Evolutionary conservation across 352 stramenopile genomes (phyloP).

Genomic region (Phytopythium delawarense): DNA sequence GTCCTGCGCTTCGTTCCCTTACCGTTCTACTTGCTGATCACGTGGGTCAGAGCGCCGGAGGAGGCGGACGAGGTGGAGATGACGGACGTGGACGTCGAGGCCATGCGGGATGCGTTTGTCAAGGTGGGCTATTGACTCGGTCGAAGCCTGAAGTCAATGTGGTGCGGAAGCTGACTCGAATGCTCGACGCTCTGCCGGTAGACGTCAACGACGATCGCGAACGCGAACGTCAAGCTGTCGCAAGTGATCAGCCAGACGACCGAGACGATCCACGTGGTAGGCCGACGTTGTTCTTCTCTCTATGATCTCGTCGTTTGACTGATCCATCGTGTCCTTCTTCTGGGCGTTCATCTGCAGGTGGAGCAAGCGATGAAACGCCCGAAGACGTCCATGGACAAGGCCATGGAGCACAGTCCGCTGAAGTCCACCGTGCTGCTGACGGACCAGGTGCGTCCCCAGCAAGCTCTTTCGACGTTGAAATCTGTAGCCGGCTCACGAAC

Average conservation of each 20-base stretch:
- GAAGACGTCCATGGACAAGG: slow-evolving; percentile 64
- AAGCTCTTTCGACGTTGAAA: neutral
- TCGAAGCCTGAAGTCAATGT: too few species aligned
- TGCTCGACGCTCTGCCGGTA: slow-evolving; percentile 12
- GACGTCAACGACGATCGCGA: slow-evolving; percentile 55
- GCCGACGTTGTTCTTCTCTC: neutral
- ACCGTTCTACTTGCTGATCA: neutral
- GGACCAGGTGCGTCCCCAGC: slow-evolving; percentile 21
- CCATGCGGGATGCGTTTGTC: slow-evolving; percentile 46
- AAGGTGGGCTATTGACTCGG: slow-evolving; percentile 24
- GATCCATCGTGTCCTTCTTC: neutral
- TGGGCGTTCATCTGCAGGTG: slow-evolving; percentile 26
- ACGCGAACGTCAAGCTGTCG: slow-evolving; percentile 45
- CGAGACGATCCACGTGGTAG: slow-evolving; percentile 68
- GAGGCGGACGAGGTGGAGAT: slow-evolving; percentile 25
- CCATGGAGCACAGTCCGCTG: slow-evolving; percentile 68
- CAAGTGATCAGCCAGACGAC: slow-evolving; percentile 54
- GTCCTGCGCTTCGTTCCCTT: neutral
- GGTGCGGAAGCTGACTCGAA: too few species aligned
- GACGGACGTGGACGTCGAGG: slow-evolving; percentile 35
- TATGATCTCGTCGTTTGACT: neutral
- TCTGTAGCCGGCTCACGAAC: neutral
- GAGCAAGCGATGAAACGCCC: slow-evolving; percentile 73
- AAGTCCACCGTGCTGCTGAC: slow-evolving; percentile 42
- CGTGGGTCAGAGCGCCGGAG: slow-evolving; percentile 21